phyloP scores from a whole-genome alignment of 1,284 basidiomycete species.

The Termitomyces sp. region DNA sequence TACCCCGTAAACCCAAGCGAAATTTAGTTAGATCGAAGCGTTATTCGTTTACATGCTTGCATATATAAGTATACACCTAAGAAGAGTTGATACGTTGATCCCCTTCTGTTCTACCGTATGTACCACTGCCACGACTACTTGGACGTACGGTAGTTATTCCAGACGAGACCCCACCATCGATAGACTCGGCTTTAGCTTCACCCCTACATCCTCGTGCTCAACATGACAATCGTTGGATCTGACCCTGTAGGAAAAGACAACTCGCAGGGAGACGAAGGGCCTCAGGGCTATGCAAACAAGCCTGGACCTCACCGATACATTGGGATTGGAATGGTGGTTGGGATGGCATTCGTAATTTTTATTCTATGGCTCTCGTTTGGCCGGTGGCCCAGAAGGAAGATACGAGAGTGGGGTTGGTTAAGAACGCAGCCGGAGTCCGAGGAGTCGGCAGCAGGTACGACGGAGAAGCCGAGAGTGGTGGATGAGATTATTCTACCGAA shows the following conservation, averaged over 20 bases:
- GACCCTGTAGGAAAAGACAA: slow-evolving; percentile 20
- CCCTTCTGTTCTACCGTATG: slow-evolving; percentile 1
- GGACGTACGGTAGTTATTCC: not conserved
- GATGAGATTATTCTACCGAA: slow-evolving; percentile 13
- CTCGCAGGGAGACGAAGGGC: slow-evolving; percentile 15
- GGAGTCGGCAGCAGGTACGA: not conserved
- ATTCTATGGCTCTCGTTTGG: slow-evolving; percentile 27
- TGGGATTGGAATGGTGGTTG: slow-evolving; percentile 35
- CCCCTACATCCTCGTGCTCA: slow-evolving; percentile 18
- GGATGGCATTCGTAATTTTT: slow-evolving; percentile 24
- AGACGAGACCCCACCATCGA: not conserved
- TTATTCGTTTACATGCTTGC: slow-evolving; percentile 17
- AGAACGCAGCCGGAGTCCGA: slow-evolving; percentile 6
- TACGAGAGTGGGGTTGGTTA: slow-evolving; percentile 11
- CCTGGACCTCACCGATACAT: slow-evolving; percentile 37
- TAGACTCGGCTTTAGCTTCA: slow-evolving; percentile 13
- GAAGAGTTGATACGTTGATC: slow-evolving; percentile 2
- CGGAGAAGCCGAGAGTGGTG: slow-evolving; percentile 9
- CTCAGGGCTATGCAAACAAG: slow-evolving; percentile 18
- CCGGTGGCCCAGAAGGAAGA: slow-evolving; percentile 23
- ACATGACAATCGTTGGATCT: slow-evolving; percentile 20
- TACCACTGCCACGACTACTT: not conserved
- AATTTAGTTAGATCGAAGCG: slow-evolving; percentile 22
- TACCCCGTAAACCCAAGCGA: slow-evolving; percentile 15
- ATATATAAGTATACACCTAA: slow-evolving; percentile 6